Conservation (phyloP, 129 eudicot genomes). For the Helianthus tuberosus region DNA sequence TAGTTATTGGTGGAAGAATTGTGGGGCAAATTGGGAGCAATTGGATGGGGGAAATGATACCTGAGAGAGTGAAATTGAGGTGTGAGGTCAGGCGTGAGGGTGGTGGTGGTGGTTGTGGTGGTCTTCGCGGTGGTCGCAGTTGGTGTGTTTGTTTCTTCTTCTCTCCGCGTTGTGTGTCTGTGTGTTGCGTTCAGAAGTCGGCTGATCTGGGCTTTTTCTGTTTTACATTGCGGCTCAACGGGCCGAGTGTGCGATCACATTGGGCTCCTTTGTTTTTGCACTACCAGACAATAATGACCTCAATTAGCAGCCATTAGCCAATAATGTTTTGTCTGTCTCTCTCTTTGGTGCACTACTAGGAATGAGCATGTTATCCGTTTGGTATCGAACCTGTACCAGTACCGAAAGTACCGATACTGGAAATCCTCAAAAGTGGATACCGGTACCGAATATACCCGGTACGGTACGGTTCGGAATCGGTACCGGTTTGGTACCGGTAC, state of each 20-base stretch:
- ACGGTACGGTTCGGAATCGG: no score
- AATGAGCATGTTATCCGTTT: no score
- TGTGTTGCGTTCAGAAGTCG: conserved; percentile 26
- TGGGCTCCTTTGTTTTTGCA: conserved; percentile 26
- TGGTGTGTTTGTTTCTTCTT: conserved; percentile 20
- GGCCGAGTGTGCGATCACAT: conserved; percentile 10
- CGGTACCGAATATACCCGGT: no score
- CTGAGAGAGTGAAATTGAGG: conserved; percentile 21
- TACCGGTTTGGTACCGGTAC: no score
- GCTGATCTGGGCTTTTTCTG: conserved; percentile 39
- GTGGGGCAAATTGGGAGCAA: conserved; percentile 16
- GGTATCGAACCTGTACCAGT: no score
- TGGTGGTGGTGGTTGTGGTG: conserved; percentile 35
- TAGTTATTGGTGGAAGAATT: conserved; percentile 9
- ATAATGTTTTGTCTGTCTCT: no score
- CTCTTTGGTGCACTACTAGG: no score
- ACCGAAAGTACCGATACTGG: no score
- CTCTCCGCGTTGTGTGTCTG: conserved; percentile 10
- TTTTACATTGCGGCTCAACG: conserved; percentile 19
- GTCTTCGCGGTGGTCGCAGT: conserved; percentile 22
- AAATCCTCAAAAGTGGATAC: no score
- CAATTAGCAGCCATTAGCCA: no score
- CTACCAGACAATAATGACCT: no score
- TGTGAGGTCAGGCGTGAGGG: background rate
- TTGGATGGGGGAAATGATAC: conserved; percentile 39